A percentile compares a stretch with the other conserved stretches of the same genome.
Conservation (phyloP, 176 grass and related monocot species). For the Triticum monococcum region DNA sequence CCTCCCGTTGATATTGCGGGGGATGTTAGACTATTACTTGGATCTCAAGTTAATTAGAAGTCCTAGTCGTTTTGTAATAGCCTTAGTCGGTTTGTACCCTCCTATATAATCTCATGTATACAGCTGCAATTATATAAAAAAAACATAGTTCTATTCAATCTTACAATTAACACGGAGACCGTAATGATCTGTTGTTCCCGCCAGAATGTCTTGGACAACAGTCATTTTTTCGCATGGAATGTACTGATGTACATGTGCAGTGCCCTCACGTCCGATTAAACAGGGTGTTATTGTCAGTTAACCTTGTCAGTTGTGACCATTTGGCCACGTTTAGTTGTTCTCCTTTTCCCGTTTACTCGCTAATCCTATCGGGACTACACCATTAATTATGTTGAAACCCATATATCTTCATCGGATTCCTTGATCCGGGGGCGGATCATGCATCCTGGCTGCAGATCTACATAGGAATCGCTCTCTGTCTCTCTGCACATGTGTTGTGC, state of each 20-base stretch:
- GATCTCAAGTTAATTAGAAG: too few species aligned
- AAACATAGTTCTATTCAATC: too few species aligned
- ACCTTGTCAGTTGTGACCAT: background rate
- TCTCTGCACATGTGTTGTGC: background rate
- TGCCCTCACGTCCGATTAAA: background rate
- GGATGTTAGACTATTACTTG: too few species aligned
- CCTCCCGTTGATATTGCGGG: too few species aligned
- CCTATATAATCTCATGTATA: too few species aligned
- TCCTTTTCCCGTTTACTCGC: background rate
- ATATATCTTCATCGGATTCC: slow-evolving; percentile 29
- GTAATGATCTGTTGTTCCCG: background rate
- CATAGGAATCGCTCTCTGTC: background rate
- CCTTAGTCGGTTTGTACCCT: too few species aligned
- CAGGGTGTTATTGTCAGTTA: background rate
- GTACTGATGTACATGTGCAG: background rate
- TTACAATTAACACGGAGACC: background rate
- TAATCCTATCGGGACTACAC: background rate
- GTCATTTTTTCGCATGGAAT: background rate
- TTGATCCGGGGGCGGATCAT: background rate
- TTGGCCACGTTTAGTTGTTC: slow-evolving; percentile 22
- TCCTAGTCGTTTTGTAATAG: too few species aligned
- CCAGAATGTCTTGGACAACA: background rate
- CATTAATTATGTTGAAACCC: background rate
- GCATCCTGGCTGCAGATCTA: background rate
- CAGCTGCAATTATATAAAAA: too few species aligned